Evolutionary conservation across 805 yeast species (phyloP).

Genomic region (Torulaspora franciscae): DNA sequence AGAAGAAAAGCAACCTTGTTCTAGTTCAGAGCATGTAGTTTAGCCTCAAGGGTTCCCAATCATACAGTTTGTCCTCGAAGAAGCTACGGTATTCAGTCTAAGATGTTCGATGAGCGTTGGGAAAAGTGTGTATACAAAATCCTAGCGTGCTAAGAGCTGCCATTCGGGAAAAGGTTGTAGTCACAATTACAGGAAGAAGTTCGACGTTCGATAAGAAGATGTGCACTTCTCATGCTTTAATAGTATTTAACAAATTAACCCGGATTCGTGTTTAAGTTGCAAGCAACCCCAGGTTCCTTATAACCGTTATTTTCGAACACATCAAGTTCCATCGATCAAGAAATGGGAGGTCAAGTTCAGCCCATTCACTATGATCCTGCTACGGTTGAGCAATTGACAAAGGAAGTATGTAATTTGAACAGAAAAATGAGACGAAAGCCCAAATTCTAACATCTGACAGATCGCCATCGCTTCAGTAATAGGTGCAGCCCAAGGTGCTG

Average conservation of each 20-base stretch:
- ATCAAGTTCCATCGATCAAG: not conserved
- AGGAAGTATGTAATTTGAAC: conserved; percentile 29
- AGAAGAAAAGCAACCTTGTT: no score
- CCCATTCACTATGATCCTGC: conserved; percentile 40
- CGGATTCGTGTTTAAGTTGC: not conserved
- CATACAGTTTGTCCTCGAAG: no score
- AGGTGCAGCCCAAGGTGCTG: conserved; percentile 42
- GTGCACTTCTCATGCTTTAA: no score
- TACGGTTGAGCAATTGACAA: conserved; percentile 35
- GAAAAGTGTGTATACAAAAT: no score
- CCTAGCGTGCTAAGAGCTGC: no score
- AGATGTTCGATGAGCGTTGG: no score
- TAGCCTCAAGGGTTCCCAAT: no score
- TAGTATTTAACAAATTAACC: no score
- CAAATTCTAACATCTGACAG: conserved; percentile 19
- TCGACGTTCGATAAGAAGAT: not conserved
- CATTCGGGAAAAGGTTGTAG: no score
- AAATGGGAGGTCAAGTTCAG: conserved; percentile 28
- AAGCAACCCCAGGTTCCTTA: not conserved
- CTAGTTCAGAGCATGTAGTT: no score
- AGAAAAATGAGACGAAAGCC: not conserved
- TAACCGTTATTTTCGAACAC: not conserved
- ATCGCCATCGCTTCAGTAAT: conserved; percentile 37
- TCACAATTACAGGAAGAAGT: no score
- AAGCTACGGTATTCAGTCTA: no score